Evolutionary conservation across 345 rosid genomes (phyloP), one percentile per base, ranked within the genome.

Genomic region (Triadica sebifera): DNA sequence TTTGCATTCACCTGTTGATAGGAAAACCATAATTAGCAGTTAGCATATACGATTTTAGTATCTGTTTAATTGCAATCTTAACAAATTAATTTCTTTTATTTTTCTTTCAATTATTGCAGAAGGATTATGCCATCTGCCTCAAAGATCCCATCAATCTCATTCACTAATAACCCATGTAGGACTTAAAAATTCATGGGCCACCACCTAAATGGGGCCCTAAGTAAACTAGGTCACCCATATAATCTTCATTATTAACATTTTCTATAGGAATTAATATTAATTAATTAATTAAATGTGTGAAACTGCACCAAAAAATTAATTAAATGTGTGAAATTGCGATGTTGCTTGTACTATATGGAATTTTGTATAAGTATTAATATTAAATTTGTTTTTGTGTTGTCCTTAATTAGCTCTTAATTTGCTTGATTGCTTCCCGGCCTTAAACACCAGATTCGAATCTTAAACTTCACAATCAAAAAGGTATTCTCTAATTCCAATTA

Each of bases 371-470:
- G 15, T 11, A 6, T 10, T 24, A 3, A 22, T n/a, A 10, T 38
- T 34, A 5, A 6, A 16, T 38, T 41, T 67, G 46, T 12, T 67
- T 61, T 70, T 38, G 11, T 65, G 17, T 75, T 65, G 74, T 64
- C 67, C 38, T n/a, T n/a, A n/a, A n/a, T 13, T 69, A 72, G 34
- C 64, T 73, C 71, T 81, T 72, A n/a, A n/a, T n/a, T n/a, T n/a
- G n/a, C n/a, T n/a, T n/a, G n/a, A n/a, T n/a, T 70, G 74, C 75
- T 79, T 79, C 67, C 66, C 24, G 34, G 43, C 37, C 68, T 61
- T 22, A 70, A 80, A 74, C 73, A 58, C 76, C 34, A 51, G 22
- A 4, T 51, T 38, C 67, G 81, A 76, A 81, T 70, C 75, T 71
- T 57, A 52, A 75, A 76, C 72, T 74, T 79, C 75, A 62, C 69